These are phyloP conservation scores for Geotrichum aggregatum DNA, from an alignment of 1,139 yeast species.

Conservation along the genomic window DNA sequence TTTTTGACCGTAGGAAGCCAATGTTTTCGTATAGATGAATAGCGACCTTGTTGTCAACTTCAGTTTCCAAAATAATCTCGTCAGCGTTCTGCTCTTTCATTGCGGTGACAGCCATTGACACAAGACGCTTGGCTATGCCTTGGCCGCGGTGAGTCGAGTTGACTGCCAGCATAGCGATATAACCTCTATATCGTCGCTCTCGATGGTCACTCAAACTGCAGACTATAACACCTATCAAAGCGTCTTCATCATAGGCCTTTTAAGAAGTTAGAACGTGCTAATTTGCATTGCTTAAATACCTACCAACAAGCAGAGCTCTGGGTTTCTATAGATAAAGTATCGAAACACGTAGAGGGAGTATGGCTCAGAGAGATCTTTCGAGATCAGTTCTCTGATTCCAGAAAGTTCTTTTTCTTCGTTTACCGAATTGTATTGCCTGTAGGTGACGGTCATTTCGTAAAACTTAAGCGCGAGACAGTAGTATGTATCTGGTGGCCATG, in stretches of 20 bases:
- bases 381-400: constrained; percentile 47
- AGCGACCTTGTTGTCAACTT: constrained; percentile 76
- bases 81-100: constrained; percentile 67
- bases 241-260: constrained; percentile 32
- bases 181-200: constrained; percentile 65
- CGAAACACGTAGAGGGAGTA: constrained; percentile 68
- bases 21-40: constrained; percentile 72
- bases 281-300: constrained; percentile 8
- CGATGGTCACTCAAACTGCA: constrained; percentile 81
- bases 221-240: constrained; percentile 73
- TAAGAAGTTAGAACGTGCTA: constrained; percentile 6
- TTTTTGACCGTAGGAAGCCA: constrained; percentile 78
- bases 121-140: constrained; percentile 76
- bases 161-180: constrained; percentile 94
- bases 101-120: constrained; percentile 56
- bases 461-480: no score
- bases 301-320: constrained; percentile 55
- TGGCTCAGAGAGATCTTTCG: constrained; percentile 64
- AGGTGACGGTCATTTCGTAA: no score
- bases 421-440: constrained; percentile 31
- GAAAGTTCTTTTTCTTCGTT: constrained; percentile 34
- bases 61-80: constrained; percentile 88
- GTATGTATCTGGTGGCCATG: constrained; percentile 3
- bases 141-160: constrained; percentile 63
- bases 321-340: constrained; percentile 67